These are phyloP conservation scores for Kwoniella sp. DNA, from an alignment of 768 basidiomycete species.

Conservation along the genomic window DNA sequence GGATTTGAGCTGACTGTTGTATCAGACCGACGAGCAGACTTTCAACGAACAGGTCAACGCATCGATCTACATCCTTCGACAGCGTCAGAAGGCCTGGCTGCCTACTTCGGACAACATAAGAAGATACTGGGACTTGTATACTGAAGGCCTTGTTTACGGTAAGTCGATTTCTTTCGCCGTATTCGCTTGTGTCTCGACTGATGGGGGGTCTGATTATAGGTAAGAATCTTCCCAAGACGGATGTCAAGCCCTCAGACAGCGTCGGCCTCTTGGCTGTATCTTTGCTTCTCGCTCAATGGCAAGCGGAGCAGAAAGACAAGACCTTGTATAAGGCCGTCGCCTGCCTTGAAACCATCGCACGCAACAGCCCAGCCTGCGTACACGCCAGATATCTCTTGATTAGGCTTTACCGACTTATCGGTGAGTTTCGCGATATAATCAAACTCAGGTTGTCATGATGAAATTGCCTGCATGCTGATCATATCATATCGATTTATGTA, in stretches of 20 bases:
- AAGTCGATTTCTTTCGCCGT: constrained; percentile 5
- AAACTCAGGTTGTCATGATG: background rate
- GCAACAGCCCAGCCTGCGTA: constrained; percentile 31
- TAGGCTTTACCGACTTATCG: constrained; percentile 43
- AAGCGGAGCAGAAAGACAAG: background rate
- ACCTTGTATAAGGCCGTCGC: constrained; percentile 30
- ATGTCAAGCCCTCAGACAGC: constrained; percentile 37
- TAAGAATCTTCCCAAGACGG: constrained; percentile 35
- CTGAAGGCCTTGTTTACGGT: constrained; percentile 39
- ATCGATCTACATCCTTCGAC: constrained; percentile 21
- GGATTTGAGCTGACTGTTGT: constrained; percentile 17
- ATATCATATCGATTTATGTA: background rate
- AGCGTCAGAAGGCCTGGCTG: constrained; percentile 13
- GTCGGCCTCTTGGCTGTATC: constrained; percentile 28
- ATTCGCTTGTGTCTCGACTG: background rate
- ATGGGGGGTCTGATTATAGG: constrained; percentile 21
- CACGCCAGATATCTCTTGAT: constrained; percentile 42
- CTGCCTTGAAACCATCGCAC: constrained; percentile 29
- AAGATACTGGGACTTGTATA: constrained; percentile 35
- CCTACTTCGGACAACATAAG: constrained; percentile 19
- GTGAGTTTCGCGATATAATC: constrained; percentile 32
- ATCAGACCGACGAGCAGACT: constrained; percentile 29
- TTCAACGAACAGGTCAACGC: constrained; percentile 29
- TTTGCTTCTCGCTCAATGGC: constrained; percentile 19
- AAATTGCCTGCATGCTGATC: background rate